Evolutionary conservation across 2,329 filamentous ascomycete species (phyloP).

Genomic region (Penicillium sp.): DNA sequence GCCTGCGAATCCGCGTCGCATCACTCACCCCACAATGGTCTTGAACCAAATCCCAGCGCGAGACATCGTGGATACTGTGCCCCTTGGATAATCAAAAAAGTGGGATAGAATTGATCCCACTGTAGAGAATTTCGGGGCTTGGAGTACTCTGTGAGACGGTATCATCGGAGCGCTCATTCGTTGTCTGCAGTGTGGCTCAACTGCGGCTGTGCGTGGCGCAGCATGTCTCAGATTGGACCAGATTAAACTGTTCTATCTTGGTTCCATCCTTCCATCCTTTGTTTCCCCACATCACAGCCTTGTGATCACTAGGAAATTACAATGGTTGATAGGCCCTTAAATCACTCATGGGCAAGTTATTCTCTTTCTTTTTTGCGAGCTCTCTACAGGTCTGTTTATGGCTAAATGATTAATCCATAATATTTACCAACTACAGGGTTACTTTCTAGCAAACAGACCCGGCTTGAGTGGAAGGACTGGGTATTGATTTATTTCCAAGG

Average conservation of each 20-base stretch:
- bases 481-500: background rate
- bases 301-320: too few species aligned
- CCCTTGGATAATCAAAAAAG: background rate
- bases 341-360: too few species aligned
- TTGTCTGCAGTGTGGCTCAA: conserved; percentile 8
- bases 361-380: too few species aligned
- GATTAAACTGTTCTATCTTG: background rate
- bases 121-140: background rate
- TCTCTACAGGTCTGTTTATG: too few species aligned
- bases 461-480: background rate
- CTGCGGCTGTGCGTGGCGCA: conserved; percentile 10
- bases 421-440: background rate
- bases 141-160: background rate
- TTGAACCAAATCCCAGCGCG: conserved; percentile 54
- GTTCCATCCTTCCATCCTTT: conserved; percentile 3
- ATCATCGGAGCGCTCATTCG: conserved; percentile 19
- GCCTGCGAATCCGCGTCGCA: conserved; percentile 5
- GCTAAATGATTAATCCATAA: too few species aligned
- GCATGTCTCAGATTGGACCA: background rate
- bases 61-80: conserved; percentile 37
- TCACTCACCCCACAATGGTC: conserved; percentile 63
- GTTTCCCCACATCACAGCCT: conserved; percentile 3
- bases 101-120: background rate
- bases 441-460: background rate
- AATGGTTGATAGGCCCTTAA: too few species aligned